Percentiles rank a stretch among this genome's conserved stretches.
Conservation (phyloP, 2,329 filamentous ascomycete genomes). For the Lasiodiplodia gonubiensis region DNA sequence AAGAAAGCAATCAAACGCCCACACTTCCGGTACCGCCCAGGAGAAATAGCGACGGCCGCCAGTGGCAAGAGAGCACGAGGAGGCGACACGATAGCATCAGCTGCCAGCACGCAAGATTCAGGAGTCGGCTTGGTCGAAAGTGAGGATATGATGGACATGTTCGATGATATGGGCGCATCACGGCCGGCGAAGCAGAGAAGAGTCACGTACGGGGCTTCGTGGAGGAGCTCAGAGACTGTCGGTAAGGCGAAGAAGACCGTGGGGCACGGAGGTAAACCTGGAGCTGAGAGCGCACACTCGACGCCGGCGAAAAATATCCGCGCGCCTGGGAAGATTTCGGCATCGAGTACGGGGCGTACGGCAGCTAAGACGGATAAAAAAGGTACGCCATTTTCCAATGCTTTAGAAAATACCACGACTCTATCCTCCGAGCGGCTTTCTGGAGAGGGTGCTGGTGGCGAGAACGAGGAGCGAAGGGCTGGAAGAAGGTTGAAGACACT, state of each 20-base stretch:
- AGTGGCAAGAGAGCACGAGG: background rate
- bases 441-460: background rate
- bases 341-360: background rate
- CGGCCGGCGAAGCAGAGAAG: background rate
- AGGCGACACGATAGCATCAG: too few species aligned
- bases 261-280: background rate
- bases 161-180: background rate
- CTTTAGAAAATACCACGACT: background rate
- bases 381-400: conserved; percentile 13
- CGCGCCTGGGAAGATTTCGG: background rate
- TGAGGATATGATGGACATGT: background rate
- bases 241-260: background rate
- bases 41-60: background rate
- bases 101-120: background rate
- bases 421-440: background rate
- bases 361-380: background rate
- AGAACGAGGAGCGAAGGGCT: background rate
- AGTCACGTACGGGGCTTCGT: background rate
- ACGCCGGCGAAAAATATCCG: background rate
- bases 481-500: background rate
- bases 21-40: background rate
- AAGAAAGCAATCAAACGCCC: background rate
- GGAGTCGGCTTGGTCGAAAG: background rate
- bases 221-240: background rate
- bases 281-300: background rate